Evolutionary conservation across 2,329 filamentous ascomycete species (phyloP).

Genomic region (Neurospora sp.): DNA sequence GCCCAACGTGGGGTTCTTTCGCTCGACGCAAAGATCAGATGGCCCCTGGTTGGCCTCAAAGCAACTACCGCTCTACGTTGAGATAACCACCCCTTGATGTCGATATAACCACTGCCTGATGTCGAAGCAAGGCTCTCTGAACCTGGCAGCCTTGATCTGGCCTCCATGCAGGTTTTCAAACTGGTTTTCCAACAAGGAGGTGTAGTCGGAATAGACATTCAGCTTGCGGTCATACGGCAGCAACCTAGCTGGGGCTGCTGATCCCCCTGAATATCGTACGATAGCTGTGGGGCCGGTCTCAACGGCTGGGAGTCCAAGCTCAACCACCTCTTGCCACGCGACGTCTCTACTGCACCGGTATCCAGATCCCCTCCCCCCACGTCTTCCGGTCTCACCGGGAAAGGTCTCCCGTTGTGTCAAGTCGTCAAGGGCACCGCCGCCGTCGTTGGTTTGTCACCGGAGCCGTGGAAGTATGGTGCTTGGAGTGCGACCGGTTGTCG

Average conservation of each 20-base stretch:
- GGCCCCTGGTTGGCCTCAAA: accelerated
- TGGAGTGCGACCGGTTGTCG: background rate
- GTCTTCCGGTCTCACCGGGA: background rate
- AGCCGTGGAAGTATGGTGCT: background rate
- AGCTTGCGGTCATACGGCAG: background rate
- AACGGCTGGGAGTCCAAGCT: background rate
- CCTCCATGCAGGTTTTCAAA: background rate
- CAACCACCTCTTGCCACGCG: background rate
- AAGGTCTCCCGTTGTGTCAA: background rate
- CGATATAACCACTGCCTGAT: background rate
- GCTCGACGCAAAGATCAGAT: background rate
- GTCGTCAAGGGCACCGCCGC: background rate
- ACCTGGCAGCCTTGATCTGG: background rate
- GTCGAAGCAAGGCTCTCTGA: background rate
- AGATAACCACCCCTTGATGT: background rate
- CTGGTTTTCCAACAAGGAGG: background rate
- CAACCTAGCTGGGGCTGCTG: background rate
- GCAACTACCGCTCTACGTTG: background rate
- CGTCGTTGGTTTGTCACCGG: background rate
- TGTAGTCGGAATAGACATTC: background rate
- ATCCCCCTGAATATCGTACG: background rate
- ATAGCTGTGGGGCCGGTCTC: background rate
- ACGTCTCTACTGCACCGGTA: background rate
- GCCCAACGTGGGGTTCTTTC: background rate
- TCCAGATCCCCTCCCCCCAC: background rate